Base-by-base conservation (phyloP, 768 basidiomycete genomes). In the Pisolithus sp. region DNA sequence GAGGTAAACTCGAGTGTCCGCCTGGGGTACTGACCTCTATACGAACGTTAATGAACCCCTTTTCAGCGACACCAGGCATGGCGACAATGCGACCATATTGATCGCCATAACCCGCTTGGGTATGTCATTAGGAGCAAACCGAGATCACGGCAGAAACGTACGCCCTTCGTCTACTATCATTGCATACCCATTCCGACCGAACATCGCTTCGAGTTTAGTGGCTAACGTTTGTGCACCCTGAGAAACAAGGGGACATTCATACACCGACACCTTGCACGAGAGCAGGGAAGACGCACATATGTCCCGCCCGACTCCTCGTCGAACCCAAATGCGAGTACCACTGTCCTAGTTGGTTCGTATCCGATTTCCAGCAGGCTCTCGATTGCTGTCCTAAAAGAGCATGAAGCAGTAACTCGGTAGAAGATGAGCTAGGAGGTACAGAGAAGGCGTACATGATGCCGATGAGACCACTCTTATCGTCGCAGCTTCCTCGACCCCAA, bases 91-190 rank as follows among this genome's bases (percentile, higher is more conserved):
- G 70, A 5, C 83, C 84, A 51, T 73, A 77, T 28, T 70, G 59
- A 36, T 82, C 74, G 2, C 61, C 58, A 43, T 77, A 82, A 20
- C 79, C 78, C 49, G 76, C 84, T 74, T 53, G 2, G 24, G 7
- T 13, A 21, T 21, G 4, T 18, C 15, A 17, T 45, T 7, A 30
- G 1, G 26, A 1, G 8, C 43, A 23, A 24, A 45, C 8, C 24
- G 28, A n/a, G 28, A 28, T 12, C 26, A 5, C 3, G 5, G 7
- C 8, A 23, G 10, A 28, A 26, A 30, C 43, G 59, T 65, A 83
- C 89, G 80, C 28, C 93, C 93, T 73, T 97, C 94, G 62, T 97
- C 94, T 34, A 97, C 75, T 42, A 96, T 66, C 62, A 95, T 75
- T 0, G 87, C 81, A 61, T 90, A 82, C 3, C 80, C 78, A 60